These are phyloP conservation scores for Stentor roeselii DNA, from an alignment of 73 alveolate species.

Conservation along the genomic window DNA sequence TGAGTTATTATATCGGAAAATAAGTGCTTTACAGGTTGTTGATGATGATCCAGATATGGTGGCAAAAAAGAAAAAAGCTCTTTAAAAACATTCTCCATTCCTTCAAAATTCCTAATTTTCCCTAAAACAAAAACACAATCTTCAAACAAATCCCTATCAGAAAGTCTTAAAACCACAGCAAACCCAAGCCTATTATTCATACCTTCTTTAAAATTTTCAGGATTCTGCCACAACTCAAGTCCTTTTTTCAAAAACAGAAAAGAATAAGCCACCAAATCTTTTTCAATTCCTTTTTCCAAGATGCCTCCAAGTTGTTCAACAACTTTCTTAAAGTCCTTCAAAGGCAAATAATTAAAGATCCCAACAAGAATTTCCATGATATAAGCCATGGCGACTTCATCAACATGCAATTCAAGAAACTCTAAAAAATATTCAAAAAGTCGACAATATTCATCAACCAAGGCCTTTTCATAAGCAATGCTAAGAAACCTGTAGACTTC, in stretches of 20 bases:
- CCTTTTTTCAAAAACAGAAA: background rate
- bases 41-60: background rate
- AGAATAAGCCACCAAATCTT: background rate
- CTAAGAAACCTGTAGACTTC: background rate
- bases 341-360: too few species aligned
- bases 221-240: too few species aligned
- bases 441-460: too few species aligned
- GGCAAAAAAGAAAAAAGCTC: background rate
- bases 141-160: background rate
- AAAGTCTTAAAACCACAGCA: too few species aligned
- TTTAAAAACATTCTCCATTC: background rate
- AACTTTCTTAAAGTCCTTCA: too few species aligned
- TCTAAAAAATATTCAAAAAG: background rate
- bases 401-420: background rate
- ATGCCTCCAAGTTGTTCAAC: background rate
- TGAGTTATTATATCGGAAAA: background rate
- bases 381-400: background rate
- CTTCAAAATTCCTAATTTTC: background rate
- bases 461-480: too few species aligned
- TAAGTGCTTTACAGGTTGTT: background rate
- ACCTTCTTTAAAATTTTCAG: too few species aligned
- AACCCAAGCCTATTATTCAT: too few species aligned
- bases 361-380: background rate
- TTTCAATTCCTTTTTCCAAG: background rate
- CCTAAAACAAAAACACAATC: background rate